These are phyloP conservation scores for Yamadazyma sp. DNA, from an alignment of 1,139 yeast species.

Conservation along the genomic window DNA sequence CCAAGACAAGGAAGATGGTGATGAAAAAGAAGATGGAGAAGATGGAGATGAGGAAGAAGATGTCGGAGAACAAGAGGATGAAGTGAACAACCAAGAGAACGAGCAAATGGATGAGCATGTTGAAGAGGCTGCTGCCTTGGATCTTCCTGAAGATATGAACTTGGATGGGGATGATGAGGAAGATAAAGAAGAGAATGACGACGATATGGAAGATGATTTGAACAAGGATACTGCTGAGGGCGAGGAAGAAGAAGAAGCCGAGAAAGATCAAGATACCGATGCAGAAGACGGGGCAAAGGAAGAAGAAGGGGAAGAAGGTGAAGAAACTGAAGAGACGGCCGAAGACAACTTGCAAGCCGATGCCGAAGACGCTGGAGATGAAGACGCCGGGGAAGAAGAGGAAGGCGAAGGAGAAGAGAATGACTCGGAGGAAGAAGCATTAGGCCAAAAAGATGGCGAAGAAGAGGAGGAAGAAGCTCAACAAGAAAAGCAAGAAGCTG, in stretches of 20 bases:
- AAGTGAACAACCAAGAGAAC: conserved; percentile 68
- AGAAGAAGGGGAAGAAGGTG: conserved; percentile 50
- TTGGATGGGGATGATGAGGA: conserved; percentile 71
- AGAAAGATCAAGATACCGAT: conserved; percentile 28
- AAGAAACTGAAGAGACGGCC: conserved; percentile 35
- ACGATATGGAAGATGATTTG: conserved; percentile 29
- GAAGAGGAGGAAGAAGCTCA: conserved; percentile 25
- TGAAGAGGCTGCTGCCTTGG: conserved; percentile 79
- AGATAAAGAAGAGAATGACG: conserved; percentile 39
- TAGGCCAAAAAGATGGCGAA: conserved; percentile 21
- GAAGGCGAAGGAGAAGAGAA: conserved; percentile 21
- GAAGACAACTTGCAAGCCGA: conserved; percentile 31
- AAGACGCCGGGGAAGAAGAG: conserved; percentile 21
- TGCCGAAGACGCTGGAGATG: conserved; percentile 16
- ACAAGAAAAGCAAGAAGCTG: conserved; percentile 29
- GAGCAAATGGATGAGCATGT: conserved; percentile 71
- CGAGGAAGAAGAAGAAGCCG: conserved; percentile 39
- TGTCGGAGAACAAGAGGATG: conserved; percentile 79
- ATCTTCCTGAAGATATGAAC: conserved; percentile 84
- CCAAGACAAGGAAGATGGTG: conserved; percentile 40
- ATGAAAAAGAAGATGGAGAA: conserved; percentile 34
- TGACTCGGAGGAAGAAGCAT: conserved; percentile 24
- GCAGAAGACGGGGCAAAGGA: conserved; percentile 23
- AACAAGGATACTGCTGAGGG: conserved; percentile 49
- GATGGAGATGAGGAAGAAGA: conserved; percentile 59